These are phyloP conservation scores for Excoecaria cochinchinensis DNA, from an alignment of 345 rosid genomes.

Conservation along the genomic window DNA sequence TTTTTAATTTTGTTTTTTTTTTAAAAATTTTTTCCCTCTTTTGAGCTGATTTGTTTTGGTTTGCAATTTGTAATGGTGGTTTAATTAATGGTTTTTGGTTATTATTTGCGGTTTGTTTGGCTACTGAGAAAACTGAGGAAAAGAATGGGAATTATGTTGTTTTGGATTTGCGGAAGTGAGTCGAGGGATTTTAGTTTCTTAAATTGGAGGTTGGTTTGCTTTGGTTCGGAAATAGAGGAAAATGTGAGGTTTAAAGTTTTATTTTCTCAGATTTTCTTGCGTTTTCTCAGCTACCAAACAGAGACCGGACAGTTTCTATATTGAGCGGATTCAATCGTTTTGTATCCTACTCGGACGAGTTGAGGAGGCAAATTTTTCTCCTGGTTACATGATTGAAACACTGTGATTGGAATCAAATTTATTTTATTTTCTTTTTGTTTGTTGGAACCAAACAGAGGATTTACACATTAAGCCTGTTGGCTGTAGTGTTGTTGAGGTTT, in stretches of 20 bases:
- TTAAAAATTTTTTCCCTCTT: neutral
- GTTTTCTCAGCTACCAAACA: slow-evolving; percentile 22
- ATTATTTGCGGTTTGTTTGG: slow-evolving; percentile 25
- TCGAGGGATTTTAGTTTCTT: neutral
- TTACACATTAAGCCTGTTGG: slow-evolving; percentile 7
- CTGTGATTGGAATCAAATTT: neutral
- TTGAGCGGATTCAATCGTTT: slow-evolving; percentile 9
- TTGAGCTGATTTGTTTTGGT: neutral
- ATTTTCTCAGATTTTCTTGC: neutral
- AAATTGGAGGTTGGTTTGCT: neutral
- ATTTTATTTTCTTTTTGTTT: neutral
- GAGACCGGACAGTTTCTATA: slow-evolving; percentile 6
- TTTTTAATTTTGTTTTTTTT: slow-evolving; percentile 2
- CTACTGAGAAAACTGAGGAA: slow-evolving; percentile 24
- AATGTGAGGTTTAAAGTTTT: slow-evolving; percentile 21
- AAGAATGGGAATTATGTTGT: slow-evolving; percentile 19
- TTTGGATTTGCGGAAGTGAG: neutral
- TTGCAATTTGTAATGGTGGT: neutral
- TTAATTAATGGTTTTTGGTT: slow-evolving; percentile 7
- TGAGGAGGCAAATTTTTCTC: neutral
- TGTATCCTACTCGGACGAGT: neutral
- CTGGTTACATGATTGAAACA: neutral
- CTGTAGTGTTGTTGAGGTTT: neutral
- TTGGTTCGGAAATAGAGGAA: slow-evolving; percentile 6
- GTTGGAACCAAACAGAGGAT: neutral